Percentiles rank a stretch among this genome's conserved stretches.
These are phyloP conservation scores for Pichia phayaonensis DNA, from an alignment of 805 yeast species.

Conservation along the genomic window DNA sequence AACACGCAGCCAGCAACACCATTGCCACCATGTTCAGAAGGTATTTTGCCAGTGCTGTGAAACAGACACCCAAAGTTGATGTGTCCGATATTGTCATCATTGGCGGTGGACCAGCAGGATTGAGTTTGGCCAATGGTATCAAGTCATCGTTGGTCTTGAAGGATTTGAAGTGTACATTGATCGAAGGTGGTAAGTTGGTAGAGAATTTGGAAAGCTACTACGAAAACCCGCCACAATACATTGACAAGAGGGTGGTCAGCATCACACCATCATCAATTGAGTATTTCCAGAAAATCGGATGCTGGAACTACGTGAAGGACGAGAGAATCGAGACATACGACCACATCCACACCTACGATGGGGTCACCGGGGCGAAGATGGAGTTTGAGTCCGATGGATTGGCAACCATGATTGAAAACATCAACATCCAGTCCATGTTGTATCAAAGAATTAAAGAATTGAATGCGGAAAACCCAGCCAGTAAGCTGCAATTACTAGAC, in stretches of 20 bases:
- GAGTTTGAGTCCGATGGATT: slow-evolving; percentile 60
- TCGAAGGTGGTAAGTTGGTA: slow-evolving; percentile 62
- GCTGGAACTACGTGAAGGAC: slow-evolving; percentile 59
- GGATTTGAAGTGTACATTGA: slow-evolving; percentile 52
- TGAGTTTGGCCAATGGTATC: slow-evolving; percentile 76
- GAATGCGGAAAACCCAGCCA: slow-evolving; percentile 19
- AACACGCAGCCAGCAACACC: not conserved
- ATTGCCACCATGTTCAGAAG: slow-evolving; percentile 17
- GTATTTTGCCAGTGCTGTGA: slow-evolving; percentile 21
- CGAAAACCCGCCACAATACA: slow-evolving; percentile 37
- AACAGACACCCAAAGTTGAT: slow-evolving; percentile 5
- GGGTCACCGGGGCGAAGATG: slow-evolving; percentile 59
- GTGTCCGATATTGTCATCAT: slow-evolving; percentile 70
- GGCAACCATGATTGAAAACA: slow-evolving; percentile 84
- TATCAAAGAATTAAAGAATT: slow-evolving; percentile 44
- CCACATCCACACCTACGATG: slow-evolving; percentile 80
- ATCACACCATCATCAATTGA: slow-evolving; percentile 74
- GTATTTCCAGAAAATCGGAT: slow-evolving; percentile 62
- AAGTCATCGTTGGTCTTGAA: slow-evolving; percentile 58
- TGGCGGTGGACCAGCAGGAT: slow-evolving; percentile 98
- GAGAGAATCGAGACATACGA: slow-evolving; percentile 78
- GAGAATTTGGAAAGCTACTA: slow-evolving; percentile 42
- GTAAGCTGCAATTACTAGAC: slow-evolving; percentile 42
- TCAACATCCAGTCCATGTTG: slow-evolving; percentile 74
- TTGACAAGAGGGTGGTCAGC: slow-evolving; percentile 77